These are phyloP conservation scores for Penicillium sp. DNA, from an alignment of 2,329 filamentous ascomycete genomes.

Conservation along the genomic window DNA sequence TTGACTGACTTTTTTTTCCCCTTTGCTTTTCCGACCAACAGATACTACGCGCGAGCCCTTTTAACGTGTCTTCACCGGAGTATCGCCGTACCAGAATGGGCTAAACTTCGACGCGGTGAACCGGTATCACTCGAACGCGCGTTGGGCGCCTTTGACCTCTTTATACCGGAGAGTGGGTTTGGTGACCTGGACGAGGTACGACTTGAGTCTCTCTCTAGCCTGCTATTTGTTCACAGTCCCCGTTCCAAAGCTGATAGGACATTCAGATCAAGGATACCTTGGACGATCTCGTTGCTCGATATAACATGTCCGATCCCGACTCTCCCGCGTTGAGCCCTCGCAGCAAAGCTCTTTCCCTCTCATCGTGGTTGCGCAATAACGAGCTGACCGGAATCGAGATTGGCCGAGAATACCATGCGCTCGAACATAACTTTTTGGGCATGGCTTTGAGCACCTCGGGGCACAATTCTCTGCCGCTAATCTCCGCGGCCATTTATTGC, in stretches of 20 bases:
- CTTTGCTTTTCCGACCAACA: slow-evolving; percentile 25
- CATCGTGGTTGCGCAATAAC: slow-evolving; percentile 61
- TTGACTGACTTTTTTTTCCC: neutral
- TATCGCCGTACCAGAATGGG: slow-evolving; percentile 74
- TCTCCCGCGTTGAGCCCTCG: slow-evolving; percentile 57
- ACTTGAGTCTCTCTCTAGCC: slow-evolving; percentile 15
- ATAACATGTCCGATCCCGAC: slow-evolving; percentile 49
- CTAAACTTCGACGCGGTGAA: slow-evolving; percentile 47
- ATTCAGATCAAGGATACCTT: slow-evolving; percentile 58
- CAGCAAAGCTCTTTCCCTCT: slow-evolving; percentile 61
- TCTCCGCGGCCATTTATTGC: slow-evolving; percentile 82
- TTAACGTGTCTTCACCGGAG: slow-evolving; percentile 75
- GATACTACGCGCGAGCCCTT: slow-evolving; percentile 68
- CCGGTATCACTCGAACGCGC: slow-evolving; percentile 63
- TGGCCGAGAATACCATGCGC: slow-evolving; percentile 65
- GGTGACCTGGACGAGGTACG: slow-evolving; percentile 68
- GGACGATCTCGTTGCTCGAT: slow-evolving; percentile 54
- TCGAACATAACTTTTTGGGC: slow-evolving; percentile 84
- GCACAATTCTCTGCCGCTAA: slow-evolving; percentile 77
- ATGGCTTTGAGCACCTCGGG: slow-evolving; percentile 65
- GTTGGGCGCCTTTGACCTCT: slow-evolving; percentile 81
- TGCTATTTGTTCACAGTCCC: neutral
- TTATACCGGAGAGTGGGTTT: slow-evolving; percentile 66
- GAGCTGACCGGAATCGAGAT: slow-evolving; percentile 66
- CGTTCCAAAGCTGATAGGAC: slow-evolving; percentile 7